phyloP scores from a whole-genome alignment of 768 basidiomycete species.

The Mycena indigotica region DNA sequence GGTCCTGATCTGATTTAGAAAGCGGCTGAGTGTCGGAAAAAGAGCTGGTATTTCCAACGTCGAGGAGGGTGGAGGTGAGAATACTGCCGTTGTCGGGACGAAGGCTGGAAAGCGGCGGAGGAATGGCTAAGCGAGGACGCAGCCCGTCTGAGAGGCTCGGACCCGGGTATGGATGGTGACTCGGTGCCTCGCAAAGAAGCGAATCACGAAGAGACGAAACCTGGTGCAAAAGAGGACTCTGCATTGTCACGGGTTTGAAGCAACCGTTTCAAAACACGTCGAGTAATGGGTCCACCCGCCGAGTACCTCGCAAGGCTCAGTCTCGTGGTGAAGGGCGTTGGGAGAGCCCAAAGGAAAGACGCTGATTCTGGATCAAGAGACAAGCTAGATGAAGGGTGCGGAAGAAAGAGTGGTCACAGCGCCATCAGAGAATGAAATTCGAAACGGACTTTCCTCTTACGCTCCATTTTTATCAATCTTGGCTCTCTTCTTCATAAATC shows the following conservation, averaged over 20 bases:
- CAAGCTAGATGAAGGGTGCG: background rate
- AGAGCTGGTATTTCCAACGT: conserved; percentile 10
- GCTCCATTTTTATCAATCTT: background rate
- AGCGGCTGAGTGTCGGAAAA: conserved; percentile 7
- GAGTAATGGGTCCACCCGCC: too few species aligned
- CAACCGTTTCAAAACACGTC: too few species aligned
- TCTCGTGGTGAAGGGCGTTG: background rate
- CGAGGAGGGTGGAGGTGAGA: conserved; percentile 16
- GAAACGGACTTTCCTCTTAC: background rate
- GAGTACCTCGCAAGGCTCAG: background rate
- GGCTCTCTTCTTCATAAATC: background rate
- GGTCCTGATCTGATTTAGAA: conserved; percentile 23
- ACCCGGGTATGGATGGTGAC: conserved; percentile 6
- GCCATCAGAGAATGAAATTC: background rate
- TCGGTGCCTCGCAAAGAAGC: conserved; percentile 4
- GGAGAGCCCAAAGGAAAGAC: background rate
- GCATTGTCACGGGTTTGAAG: conserved; percentile 6
- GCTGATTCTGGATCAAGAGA: background rate
- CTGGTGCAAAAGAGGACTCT: conserved; percentile 20
- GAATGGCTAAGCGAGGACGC: conserved; percentile 3
- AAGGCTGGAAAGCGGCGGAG: conserved; percentile 3
- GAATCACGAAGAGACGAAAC: conserved; percentile 16
- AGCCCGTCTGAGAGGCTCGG: conserved; percentile 1
- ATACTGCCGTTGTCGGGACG: conserved; percentile 6
- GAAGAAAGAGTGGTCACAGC: background rate